Base-by-base conservation (phyloP, 805 yeast genomes). In the Kodamaea hsintzibuensis region DNA sequence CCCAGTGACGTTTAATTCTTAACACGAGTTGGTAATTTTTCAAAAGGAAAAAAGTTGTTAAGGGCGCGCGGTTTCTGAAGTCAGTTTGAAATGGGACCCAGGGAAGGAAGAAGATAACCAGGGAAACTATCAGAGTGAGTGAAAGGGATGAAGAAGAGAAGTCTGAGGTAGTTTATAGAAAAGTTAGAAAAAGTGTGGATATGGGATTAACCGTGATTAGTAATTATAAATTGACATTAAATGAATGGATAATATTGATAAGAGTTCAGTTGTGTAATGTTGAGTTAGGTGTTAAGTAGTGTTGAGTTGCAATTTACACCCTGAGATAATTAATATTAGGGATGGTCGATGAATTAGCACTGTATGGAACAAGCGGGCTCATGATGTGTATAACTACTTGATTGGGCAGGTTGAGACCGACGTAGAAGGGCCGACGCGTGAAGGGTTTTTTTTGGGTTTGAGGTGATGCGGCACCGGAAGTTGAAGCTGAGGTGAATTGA, bases 1-100 rank as follows among this genome's bases (percentile, higher is more conserved):
- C 14, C 38, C 18, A n/a, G 27, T 40, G 25, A 22, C 10, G 8
- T 27, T 33, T 40, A n/a, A n/a, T 33, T 49, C 33, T 50, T 51
- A 49, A 51, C 54, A 51, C 54, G 54, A 51, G 42, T 51, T 30
- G 48, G 35, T 45, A 51, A 22, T 39, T 51, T 51, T 22, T 38
- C 27, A 47, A 30, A n/a, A 39, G 38, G 43, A 50, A 44, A 35
- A 50, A 43, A 8, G 3, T 47, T 19, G 33, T n/a, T n/a, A n/a
- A n/a, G 44, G 4, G 19, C 6, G 44, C 17, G 44, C 44, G 44
- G 25, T 22, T 22, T 22, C 25, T 22, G 25, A 22, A 22, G 25
- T 6, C 25, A 22, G 25, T 22, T 30, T 5, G 35, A 30, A 30
- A 12, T 2, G 13, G 10, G 35, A 10, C n/a, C n/a, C 10, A 30